Evolutionary conservation across 2,329 filamentous ascomycete species (phyloP), one percentile per base, ranked within the genome.

Genomic region (Penicillium crustosum): DNA sequence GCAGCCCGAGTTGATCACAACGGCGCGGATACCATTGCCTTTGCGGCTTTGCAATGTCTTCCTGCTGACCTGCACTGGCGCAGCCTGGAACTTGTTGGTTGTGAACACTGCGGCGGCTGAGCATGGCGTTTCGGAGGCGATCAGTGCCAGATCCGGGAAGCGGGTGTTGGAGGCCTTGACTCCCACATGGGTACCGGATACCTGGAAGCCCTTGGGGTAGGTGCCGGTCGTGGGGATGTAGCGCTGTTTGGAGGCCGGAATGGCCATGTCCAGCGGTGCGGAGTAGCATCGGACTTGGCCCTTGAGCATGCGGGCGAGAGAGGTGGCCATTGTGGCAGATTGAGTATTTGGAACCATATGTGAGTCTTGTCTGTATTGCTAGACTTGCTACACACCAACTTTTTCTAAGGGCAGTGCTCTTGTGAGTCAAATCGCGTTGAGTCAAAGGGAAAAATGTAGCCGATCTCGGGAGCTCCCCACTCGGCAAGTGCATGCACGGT

Each of bases 51-150:
- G 81, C 36, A 96, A 78, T 59, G 93, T 85, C 57, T 88, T 82
- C 62, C 87, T 83, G 75, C 89, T 93, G 60, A 96, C 89, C 31
- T 90, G 91, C 44, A 99, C 93, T 6, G 94, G 94, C 12, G 94
- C 94, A 19, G 94, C 94, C 77, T 97, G 93, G 79, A 99, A 99
- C 76, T 93, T 93, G 80, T 99, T 99, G 76, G 92, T 95, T 54
- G 94, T 99, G 79, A 97, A 97, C 45, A 97, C 93, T 7, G 92
- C 94, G 0, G 93, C 91, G 10, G 89, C 93, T 7, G 90, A 84
- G 75, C 92, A 97, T 54, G 93, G 91, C 52, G 82, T 83, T 68
- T 96, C 91, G 7, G 94, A 97, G 19, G 89, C 87, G 63, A 99
- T 84, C 65, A 99, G 83, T 36, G 93, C 91, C 49, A 99, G 84